phyloP scores from a whole-genome alignment of 192 early-diverging fungal genomes.

The Obelidium mucronatum region DNA sequence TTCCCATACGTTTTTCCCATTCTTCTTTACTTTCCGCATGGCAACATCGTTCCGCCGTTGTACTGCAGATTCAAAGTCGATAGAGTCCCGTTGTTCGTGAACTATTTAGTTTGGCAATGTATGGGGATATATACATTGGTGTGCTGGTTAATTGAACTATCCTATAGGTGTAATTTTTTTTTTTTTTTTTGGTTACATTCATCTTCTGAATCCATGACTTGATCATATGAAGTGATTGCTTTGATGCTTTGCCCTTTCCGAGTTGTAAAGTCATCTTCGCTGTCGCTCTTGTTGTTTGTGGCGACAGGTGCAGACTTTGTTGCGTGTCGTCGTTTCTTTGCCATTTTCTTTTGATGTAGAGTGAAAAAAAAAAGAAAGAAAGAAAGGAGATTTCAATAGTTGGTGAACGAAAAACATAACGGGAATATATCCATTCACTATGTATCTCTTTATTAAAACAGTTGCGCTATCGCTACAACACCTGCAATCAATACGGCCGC shows the following conservation, averaged over 20 bases:
- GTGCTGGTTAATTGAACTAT: no score
- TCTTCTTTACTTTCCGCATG: neutral
- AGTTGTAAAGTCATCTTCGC: neutral
- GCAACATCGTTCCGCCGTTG: constrained; percentile 12
- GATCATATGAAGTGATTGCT: constrained; percentile 21
- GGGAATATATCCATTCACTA: neutral
- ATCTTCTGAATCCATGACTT: constrained; percentile 47
- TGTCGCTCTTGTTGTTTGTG: neutral
- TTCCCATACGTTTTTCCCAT: neutral
- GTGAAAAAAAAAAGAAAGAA: constrained; percentile 23
- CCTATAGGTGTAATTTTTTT: no score
- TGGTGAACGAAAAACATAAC: neutral
- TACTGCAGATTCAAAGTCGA: constrained; percentile 7
- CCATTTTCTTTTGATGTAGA: constrained; percentile 5
- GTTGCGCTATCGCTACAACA: neutral
- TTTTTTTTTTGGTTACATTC: constrained; percentile 40
- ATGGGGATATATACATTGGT: no score
- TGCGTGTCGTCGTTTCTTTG: constrained; percentile 18
- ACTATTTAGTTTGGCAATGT: no score
- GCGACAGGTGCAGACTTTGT: neutral
- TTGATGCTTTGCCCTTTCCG: neutral
- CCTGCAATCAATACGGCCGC: constrained; percentile 9
- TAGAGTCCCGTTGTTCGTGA: constrained; percentile 48
- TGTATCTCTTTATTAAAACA: constrained; percentile 4
- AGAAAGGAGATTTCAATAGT: neutral